Evolutionary conservation across 2,329 filamentous ascomycete genomes (phyloP).

Genomic region (Phyllosticta citribraziliensis): DNA sequence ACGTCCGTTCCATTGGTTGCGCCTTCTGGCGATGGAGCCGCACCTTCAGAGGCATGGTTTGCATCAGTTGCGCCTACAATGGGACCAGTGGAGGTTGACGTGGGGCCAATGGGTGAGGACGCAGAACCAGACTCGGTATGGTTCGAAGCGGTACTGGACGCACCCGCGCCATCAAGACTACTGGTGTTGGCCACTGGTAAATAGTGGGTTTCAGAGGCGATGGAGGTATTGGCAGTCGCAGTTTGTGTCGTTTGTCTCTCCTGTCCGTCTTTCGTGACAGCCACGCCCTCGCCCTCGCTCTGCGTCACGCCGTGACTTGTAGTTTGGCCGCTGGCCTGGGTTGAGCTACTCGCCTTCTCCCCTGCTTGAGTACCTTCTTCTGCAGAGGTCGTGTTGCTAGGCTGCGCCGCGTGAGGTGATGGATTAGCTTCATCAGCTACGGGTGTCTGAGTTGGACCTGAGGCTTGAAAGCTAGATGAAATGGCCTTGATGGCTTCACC

Average conservation of each 20-base stretch:
- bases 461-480: background rate
- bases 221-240: background rate
- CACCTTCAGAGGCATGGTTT: background rate
- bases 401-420: background rate
- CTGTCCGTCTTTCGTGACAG: background rate
- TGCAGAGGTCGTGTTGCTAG: background rate
- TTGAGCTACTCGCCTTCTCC: background rate
- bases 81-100: background rate
- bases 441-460: background rate
- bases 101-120: background rate
- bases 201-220: background rate
- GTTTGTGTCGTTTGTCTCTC: background rate
- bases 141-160: background rate
- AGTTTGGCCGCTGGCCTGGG: background rate
- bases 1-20: constrained; percentile 11
- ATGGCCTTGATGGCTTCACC: constrained; percentile 7
- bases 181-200: background rate
- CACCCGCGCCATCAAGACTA: background rate
- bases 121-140: constrained; percentile 1
- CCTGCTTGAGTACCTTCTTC: background rate
- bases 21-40: background rate
- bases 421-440: constrained; percentile 11
- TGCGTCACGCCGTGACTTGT: background rate
- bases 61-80: background rate
- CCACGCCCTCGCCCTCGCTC: background rate